Evolutionary conservation across 1,284 basidiomycete species (phyloP).

Genomic region (Stereum hirsutum): DNA sequence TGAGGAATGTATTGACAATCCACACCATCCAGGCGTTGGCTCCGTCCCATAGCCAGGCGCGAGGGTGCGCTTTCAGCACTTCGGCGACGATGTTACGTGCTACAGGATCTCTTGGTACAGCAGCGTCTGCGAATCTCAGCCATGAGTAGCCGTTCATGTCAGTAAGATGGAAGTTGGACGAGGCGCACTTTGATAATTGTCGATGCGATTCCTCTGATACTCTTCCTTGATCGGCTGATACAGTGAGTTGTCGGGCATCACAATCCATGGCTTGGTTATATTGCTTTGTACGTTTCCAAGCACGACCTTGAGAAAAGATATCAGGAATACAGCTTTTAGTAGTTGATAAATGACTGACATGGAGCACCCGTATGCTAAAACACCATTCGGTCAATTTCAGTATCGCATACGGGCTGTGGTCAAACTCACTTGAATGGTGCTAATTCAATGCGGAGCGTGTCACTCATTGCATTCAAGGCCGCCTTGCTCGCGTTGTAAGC

Average conservation of each 20-base stretch:
- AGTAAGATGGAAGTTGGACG: background rate
- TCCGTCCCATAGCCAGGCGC: slow-evolving; percentile 19
- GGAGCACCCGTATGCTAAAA: slow-evolving; percentile 1
- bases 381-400: background rate
- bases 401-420: background rate
- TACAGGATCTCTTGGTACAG: slow-evolving; percentile 13
- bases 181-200: slow-evolving; percentile 13
- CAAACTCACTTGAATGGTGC: slow-evolving; percentile 12
- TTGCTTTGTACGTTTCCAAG: slow-evolving; percentile 21
- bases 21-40: slow-evolving; percentile 14
- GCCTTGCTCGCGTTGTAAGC: slow-evolving; percentile 22
- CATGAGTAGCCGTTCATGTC: background rate
- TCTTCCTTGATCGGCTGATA: slow-evolving; percentile 19
- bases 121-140: slow-evolving; percentile 8
- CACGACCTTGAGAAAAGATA: slow-evolving; percentile 15
- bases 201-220: slow-evolving; percentile 9
- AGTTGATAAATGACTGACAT: background rate
- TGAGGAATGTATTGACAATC: slow-evolving; percentile 20
- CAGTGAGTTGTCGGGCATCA: slow-evolving; percentile 17
- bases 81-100: slow-evolving; percentile 19
- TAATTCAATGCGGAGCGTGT: slow-evolving; percentile 22
- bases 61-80: slow-evolving; percentile 13
- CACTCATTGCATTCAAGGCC: slow-evolving; percentile 16
- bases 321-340: background rate
- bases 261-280: slow-evolving; percentile 9